Base-by-base conservation (phyloP, 2,329 filamentous ascomycete species). In the Cytospora schulzeri region DNA sequence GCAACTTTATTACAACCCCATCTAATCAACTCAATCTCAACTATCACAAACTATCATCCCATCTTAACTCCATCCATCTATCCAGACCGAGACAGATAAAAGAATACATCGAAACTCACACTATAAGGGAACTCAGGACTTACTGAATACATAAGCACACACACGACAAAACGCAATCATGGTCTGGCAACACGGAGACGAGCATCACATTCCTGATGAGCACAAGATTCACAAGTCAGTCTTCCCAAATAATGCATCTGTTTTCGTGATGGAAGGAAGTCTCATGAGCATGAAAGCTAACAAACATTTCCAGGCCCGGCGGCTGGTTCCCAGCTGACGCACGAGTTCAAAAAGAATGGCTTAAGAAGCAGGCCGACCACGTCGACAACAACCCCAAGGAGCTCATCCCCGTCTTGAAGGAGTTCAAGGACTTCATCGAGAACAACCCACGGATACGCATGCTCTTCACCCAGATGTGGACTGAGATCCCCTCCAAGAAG, bases 371-470 rank as follows among this genome's bases (percentile, higher is more conserved):
- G 24, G 80, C 88, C 52, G 74, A 83, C 9, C 78, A 87, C 50
- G 82, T 87, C 26, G 83, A 88, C 69, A 74, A 78, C 19, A 75
- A 83, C 63, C 75, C 77, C 5, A 75, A 82, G 68, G 73, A 81
- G 2, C 78, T 91, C 0, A 80, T 83, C 15, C 88, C 87, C 0
- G 86, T 86, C 0, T 74, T 91, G 0, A 70, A 82, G 67, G 88
- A 91, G 68, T 90, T 92, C 77, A 81, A 87, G 71, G 73, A 83
- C 1, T 76, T 91, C 28, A 91, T 92, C 67, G 88, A 91, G 73
- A 74, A 74, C 31, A 86, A 86, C 68, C 77, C 87, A 1, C 82
- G 87, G 26, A 77, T 91, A 29, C 88, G 86, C 77, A 87, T 91
- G 81, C 85, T 88, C 73, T 85, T 90, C 71, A 78, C 78, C 28